Conservation (phyloP, 1,284 basidiomycete genomes). For the Wallemia hederae region DNA sequence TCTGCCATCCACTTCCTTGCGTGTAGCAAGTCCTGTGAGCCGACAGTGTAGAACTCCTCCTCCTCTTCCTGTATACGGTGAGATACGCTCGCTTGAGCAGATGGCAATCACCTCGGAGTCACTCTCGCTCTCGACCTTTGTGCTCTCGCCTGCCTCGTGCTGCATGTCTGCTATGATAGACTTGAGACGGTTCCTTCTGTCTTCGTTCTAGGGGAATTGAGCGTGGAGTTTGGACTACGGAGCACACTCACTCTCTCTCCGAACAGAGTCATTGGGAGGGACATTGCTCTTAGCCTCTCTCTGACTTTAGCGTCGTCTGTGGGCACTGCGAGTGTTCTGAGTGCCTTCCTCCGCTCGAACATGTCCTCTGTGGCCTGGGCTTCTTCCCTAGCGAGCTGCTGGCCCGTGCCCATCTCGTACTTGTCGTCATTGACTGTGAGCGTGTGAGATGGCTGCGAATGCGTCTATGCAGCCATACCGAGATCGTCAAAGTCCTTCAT, state of each 20-base stretch:
- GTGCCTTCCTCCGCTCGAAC: slow-evolving; percentile 79
- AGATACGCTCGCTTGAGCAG: neutral
- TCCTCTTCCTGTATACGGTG: slow-evolving; percentile 21
- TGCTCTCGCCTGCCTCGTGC: slow-evolving; percentile 35
- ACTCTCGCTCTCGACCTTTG: slow-evolving; percentile 20
- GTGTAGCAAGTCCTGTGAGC: slow-evolving; percentile 52
- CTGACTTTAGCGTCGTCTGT: slow-evolving; percentile 86
- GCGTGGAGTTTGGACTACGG: no score
- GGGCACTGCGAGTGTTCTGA: slow-evolving; percentile 75
- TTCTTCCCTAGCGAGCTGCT: slow-evolving; percentile 18
- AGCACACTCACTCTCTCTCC: slow-evolving; percentile 54
- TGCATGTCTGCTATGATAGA: slow-evolving; percentile 70
- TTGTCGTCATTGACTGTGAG: neutral
- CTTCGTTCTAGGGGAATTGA: no score
- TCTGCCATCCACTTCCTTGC: slow-evolving; percentile 58
- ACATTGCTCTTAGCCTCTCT: slow-evolving; percentile 59
- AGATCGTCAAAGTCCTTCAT: slow-evolving; percentile 1
- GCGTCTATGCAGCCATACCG: neutral
- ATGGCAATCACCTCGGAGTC: neutral
- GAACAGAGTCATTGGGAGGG: slow-evolving; percentile 86
- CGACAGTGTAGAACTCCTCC: slow-evolving; percentile 91
- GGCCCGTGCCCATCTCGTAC: slow-evolving; percentile 1
- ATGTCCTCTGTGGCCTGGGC: slow-evolving; percentile 58
- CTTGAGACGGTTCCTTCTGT: slow-evolving; percentile 66
- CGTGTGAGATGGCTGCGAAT: neutral